Conservation (phyloP, 164 flowering plant genomes). For the Aristolochia contorta region DNA sequence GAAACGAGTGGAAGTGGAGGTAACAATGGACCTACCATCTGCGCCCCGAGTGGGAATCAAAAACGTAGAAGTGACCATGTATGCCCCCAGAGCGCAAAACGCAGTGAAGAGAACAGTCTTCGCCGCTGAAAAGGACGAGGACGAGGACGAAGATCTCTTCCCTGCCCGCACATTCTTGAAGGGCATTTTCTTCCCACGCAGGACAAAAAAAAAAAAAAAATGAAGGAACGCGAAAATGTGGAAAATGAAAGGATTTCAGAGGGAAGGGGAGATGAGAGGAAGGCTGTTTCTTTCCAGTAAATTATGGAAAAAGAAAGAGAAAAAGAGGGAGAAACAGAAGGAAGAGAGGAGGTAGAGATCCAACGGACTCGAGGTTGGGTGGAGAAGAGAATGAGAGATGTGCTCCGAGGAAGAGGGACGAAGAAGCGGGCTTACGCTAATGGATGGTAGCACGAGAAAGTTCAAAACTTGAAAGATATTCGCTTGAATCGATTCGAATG, state of each 20-base stretch:
- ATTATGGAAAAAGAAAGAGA: too few relatives aligned
- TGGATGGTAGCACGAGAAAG: too few relatives aligned
- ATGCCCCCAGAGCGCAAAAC: conserved; percentile 50
- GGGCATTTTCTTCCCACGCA: neutral
- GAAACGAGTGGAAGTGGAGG: neutral
- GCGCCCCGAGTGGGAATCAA: conserved; percentile 13
- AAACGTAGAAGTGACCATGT: conserved; percentile 63
- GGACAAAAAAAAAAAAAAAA: neutral
- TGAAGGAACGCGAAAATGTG: neutral
- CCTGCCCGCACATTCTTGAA: neutral
- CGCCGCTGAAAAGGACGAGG: conserved; percentile 43
- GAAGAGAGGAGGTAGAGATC: neutral
- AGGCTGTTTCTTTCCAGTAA: neutral
- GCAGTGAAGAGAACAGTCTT: conserved; percentile 46
- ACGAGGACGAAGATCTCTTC: conserved; percentile 24
- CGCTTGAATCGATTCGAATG: too few relatives aligned
- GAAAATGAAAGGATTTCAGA: neutral
- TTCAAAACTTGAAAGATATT: too few relatives aligned
- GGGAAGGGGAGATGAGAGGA: neutral
- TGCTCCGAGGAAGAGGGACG: neutral
- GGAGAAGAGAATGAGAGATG: neutral
- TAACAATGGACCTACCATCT: neutral
- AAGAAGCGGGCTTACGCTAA: neutral
- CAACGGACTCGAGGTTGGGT: neutral
- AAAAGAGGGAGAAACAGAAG: too few relatives aligned